Evolutionary conservation across 805 yeast genomes (phyloP).

Genomic region (Tetrapisispora namnaoensis): DNA sequence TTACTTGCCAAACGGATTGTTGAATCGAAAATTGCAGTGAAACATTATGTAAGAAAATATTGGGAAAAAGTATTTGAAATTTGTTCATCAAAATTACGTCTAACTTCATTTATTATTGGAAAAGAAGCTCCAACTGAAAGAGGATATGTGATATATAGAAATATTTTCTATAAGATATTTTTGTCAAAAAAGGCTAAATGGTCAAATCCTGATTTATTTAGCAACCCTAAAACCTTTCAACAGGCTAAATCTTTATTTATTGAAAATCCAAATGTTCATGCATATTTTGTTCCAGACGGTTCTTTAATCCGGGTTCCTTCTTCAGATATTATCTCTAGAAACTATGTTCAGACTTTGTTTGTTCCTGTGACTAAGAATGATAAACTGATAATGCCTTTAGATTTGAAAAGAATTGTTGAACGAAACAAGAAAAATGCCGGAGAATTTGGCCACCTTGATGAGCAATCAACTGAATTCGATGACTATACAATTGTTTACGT

Average conservation of each 20-base stretch:
- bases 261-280: slow-evolving; percentile 33
- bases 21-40: slow-evolving; percentile 22
- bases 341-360: slow-evolving; percentile 56
- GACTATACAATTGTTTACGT: slow-evolving; percentile 70
- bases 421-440: slow-evolving; percentile 31
- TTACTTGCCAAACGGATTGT: slow-evolving; percentile 16
- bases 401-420: slow-evolving; percentile 24
- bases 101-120: slow-evolving; percentile 74
- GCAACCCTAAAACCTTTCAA: slow-evolving; percentile 42
- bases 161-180: slow-evolving; percentile 35
- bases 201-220: slow-evolving; percentile 42
- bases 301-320: slow-evolving; percentile 78
- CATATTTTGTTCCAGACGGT: slow-evolving; percentile 75
- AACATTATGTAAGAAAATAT: slow-evolving; percentile 35
- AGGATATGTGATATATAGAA: slow-evolving; percentile 55
- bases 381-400: slow-evolving; percentile 37
- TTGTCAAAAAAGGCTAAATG: slow-evolving; percentile 28
- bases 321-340: slow-evolving; percentile 63
- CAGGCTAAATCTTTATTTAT: slow-evolving; percentile 39
- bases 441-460: slow-evolving; percentile 37
- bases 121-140: slow-evolving; percentile 55
- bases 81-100: slow-evolving; percentile 47
- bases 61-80: slow-evolving; percentile 56
- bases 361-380: slow-evolving; percentile 78
- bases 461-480: slow-evolving; percentile 33